A percentile compares a stretch with the other conserved stretches of the same genome.
Conservation (phyloP, 2,329 filamentous ascomycete species). For the Magnaporthiopsis rhizophila region DNA sequence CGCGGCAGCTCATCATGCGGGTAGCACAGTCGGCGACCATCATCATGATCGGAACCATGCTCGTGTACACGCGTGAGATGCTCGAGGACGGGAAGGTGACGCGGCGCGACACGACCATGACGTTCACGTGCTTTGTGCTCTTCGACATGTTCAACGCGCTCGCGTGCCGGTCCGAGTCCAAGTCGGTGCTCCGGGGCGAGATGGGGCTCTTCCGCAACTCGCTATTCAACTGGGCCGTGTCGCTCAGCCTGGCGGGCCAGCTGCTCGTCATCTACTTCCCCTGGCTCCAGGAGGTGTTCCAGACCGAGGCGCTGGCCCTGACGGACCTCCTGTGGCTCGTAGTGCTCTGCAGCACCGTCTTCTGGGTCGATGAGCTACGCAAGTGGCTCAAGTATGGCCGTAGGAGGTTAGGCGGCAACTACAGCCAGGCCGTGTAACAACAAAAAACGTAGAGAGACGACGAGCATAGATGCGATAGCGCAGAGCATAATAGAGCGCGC, state of each 20-base stretch:
- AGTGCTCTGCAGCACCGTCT: constrained; percentile 76
- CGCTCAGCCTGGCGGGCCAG: constrained; percentile 77
- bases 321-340: constrained; percentile 68
- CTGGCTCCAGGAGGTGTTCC: constrained; percentile 87
- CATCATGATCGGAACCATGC: constrained; percentile 88
- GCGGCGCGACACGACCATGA: constrained; percentile 96
- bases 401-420: constrained; percentile 49
- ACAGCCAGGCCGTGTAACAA: constrained; percentile 58
- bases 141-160: constrained; percentile 99
- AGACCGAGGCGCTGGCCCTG: constrained; percentile 77
- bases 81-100: constrained; percentile 71
- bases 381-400: constrained; percentile 66
- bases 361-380: constrained; percentile 87
- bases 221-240: constrained; percentile 94
- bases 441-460: constrained; percentile 13
- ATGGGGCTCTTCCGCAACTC: constrained; percentile 76
- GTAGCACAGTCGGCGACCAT: constrained; percentile 81
- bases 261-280: constrained; percentile 90
- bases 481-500: background rate
- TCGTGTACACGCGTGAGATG: constrained; percentile 91
- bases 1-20: constrained; percentile 68
- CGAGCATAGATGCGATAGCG: background rate
- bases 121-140: constrained; percentile 96
- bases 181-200: constrained; percentile 82
- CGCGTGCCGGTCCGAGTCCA: constrained; percentile 82